Conservation (phyloP, 257 asterid genomes). For the Solanum stenotomum region DNA sequence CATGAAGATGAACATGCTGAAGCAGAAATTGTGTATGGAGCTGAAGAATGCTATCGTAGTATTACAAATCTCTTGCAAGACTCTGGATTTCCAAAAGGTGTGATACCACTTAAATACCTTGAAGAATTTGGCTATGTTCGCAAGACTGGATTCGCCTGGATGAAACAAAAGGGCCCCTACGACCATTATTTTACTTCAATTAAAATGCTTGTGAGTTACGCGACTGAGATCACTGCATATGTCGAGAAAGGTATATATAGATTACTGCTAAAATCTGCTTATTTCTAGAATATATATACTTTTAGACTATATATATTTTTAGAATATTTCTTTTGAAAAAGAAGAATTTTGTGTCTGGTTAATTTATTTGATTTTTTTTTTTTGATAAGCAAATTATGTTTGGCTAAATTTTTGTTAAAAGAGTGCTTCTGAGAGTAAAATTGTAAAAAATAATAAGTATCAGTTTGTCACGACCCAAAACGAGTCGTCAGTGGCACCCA, state of each 20-base stretch:
- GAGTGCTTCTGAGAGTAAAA: no score
- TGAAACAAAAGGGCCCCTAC: conserved; percentile 69
- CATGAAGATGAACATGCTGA: conserved; percentile 32
- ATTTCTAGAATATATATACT: no score
- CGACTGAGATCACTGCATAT: conserved; percentile 57
- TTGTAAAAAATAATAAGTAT: no score
- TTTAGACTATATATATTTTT: no score
- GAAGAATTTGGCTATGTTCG: conserved; percentile 76
- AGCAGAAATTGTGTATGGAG: conserved; percentile 54
- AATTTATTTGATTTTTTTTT: no score
- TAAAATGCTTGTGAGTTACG: conserved; percentile 56
- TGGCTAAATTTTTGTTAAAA: no score
- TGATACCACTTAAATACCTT: conserved; percentile 68
- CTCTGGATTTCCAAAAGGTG: conserved; percentile 66
- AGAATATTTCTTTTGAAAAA: no score
- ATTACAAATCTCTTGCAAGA: conserved; percentile 48
- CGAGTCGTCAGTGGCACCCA: no score
- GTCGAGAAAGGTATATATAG: conserved; percentile 38
- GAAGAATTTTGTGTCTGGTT: no score
- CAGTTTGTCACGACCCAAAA: no score
- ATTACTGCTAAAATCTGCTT: no score
- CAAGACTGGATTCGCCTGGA: conserved; percentile 73
- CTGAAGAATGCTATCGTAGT: conserved; percentile 46
- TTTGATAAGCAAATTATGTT: no score
- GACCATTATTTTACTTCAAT: conserved; percentile 54